Evolutionary conservation across 208 protist species (phyloP), one percentile per base, ranked within the genome.

Genomic region (Endotrypanum monterogeii): DNA sequence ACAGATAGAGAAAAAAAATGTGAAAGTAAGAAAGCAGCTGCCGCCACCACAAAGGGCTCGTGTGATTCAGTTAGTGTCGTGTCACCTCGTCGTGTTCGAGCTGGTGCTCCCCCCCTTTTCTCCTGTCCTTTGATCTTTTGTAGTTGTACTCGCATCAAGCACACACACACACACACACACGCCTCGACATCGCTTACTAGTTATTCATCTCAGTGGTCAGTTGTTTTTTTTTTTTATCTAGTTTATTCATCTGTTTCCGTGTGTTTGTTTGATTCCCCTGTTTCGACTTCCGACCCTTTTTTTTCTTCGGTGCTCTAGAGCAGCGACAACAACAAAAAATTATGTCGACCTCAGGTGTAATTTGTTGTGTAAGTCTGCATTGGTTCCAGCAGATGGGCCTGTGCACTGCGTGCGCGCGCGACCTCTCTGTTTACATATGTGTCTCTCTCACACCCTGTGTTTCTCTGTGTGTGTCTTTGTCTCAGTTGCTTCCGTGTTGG

Each of bases 401-500:
- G 4, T 16, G 30, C 32, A 46, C 41, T 9, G 4, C 32, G 58
- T 20, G 35, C 39, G 16, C 25, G 58, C 23, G 61, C 60, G 30
- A 3, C 3, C 9, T 39, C 35, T 25, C 1, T 50, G 56, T 48
- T 23, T 23, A 32, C 46, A 23, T 58, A 7, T 44, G 12, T 25
- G 3, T 54, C 2, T 62, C 5, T 57, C 5, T 68, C n/a, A 62
- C 18, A 25, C 51, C 48, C 7, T 80, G n/a, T 62, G 8, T 62
- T 20, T 69, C 30, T 50, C 14, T 71, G 32, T 67, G 44, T 80
- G 35, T 62, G 25, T 76, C 37, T 35, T 12, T 23, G 35, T 52
- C 16, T 39, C 0, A 44, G 25, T 39, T 6, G 9, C 68, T 67
- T 71, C n/a, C 72, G 37, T 44, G 28, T 67, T 37, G 0, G 73